Percentiles rank a stretch among this genome's conserved stretches.
Evolutionary conservation across 2,329 filamentous ascomycete genomes (phyloP).

Genomic region (Sporothrix phasma): DNA sequence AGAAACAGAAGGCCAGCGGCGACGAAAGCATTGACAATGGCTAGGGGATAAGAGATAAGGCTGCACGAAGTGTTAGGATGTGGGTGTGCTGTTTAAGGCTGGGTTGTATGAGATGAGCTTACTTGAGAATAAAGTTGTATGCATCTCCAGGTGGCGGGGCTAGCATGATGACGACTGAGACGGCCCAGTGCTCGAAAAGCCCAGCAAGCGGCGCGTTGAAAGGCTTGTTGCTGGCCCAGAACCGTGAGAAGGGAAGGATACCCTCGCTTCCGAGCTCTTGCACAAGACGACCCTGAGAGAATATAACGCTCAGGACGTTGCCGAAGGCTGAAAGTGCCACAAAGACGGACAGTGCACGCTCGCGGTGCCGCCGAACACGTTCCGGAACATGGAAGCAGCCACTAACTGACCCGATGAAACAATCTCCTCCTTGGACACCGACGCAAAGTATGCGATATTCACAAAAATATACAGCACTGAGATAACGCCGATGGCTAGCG

Average conservation of each 20-base stretch:
- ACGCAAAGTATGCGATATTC: slow-evolving; percentile 58
- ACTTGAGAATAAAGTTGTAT: slow-evolving; percentile 54
- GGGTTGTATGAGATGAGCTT: slow-evolving; percentile 20
- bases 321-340: slow-evolving; percentile 59
- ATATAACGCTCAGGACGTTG: slow-evolving; percentile 58
- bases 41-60: slow-evolving; percentile 55
- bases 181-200: slow-evolving; percentile 53
- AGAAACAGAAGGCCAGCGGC: slow-evolving; percentile 43
- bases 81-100: too few species aligned
- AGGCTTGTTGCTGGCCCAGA: slow-evolving; percentile 55
- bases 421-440: slow-evolving; percentile 44
- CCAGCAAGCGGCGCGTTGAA: slow-evolving; percentile 53
- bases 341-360: slow-evolving; percentile 52
- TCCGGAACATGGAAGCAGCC: slow-evolving; percentile 45
- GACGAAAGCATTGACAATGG: slow-evolving; percentile 47
- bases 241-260: slow-evolving; percentile 50
- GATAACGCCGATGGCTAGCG: slow-evolving; percentile 47
- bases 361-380: slow-evolving; percentile 45
- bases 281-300: slow-evolving; percentile 56
- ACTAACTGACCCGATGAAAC: slow-evolving; percentile 41
- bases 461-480: slow-evolving; percentile 55
- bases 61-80: slow-evolving; percentile 23
- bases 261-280: slow-evolving; percentile 58
- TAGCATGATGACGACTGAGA: slow-evolving; percentile 55
- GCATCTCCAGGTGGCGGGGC: slow-evolving; percentile 58